Percentiles rank a stretch among this genome's conserved stretches.
Evolutionary conservation across 257 asterid genomes (phyloP).

Genomic region (Knoxia roxburghii): DNA sequence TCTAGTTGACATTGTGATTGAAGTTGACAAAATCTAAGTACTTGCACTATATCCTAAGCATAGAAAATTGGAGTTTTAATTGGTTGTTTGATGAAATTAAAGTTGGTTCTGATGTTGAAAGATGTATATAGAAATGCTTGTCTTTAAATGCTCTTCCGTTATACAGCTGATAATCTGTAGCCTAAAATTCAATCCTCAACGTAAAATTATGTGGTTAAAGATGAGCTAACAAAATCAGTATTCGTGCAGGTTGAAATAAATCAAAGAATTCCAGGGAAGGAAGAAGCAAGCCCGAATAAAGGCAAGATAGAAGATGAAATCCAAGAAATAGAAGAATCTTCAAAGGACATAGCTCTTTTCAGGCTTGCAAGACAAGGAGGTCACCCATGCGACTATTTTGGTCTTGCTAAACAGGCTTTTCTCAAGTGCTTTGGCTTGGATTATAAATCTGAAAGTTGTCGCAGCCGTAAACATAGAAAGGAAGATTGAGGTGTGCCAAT

Average conservation of each 20-base stretch:
- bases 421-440: constrained; percentile 27
- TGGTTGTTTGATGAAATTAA: background rate
- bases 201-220: background rate
- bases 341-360: constrained; percentile 22
- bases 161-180: background rate
- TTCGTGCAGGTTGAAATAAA: constrained; percentile 10
- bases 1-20: background rate
- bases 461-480: constrained; percentile 10
- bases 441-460: constrained; percentile 6
- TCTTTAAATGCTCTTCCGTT: background rate
- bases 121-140: background rate
- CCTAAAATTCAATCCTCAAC: too few relatives aligned
- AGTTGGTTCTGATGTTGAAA: background rate
- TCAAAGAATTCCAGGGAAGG: constrained; percentile 3
- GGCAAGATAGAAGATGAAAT: constrained; percentile 23
- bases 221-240: background rate
- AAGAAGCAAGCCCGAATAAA: constrained; percentile 20
- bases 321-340: constrained; percentile 17
- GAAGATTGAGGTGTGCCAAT: constrained; percentile 11
- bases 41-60: background rate
- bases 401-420: constrained; percentile 19
- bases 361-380: constrained; percentile 16
- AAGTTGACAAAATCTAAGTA: background rate
- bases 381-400: constrained; percentile 19
- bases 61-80: background rate